These are phyloP conservation scores for Rubroshorea leprosula DNA, from an alignment of 345 rosid species.

Conservation along the genomic window DNA sequence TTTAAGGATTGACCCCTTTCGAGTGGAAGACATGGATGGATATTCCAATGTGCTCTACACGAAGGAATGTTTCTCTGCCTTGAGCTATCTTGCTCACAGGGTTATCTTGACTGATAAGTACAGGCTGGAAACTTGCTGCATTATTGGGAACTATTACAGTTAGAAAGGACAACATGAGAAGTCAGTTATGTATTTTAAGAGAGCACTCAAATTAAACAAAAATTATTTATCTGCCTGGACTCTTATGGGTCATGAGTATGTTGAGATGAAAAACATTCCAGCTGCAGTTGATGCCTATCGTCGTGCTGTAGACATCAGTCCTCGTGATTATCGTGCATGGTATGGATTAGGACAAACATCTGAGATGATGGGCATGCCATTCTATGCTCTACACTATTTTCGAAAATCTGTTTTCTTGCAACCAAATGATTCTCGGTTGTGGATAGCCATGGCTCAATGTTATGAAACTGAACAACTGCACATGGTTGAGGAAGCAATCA, in stretches of 20 bases:
- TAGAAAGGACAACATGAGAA: conserved; percentile 94
- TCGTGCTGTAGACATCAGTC: conserved; percentile 90
- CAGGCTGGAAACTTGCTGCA: conserved; percentile 96
- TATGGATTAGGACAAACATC: conserved; percentile 95
- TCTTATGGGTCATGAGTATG: conserved; percentile 95
- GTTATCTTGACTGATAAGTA: conserved; percentile 83
- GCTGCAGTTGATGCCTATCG: conserved; percentile 97
- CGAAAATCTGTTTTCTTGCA: conserved; percentile 86
- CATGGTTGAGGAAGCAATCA: conserved; percentile 90
- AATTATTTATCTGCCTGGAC: conserved; percentile 96
- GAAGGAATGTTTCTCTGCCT: conserved; percentile 80
- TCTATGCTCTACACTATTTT: conserved; percentile 92
- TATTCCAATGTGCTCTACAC: conserved; percentile 93
- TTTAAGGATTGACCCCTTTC: conserved; percentile 70
- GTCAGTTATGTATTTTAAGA: conserved; percentile 82
- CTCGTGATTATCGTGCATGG: conserved; percentile 94
- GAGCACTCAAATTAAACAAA: conserved; percentile 93
- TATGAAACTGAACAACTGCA: conserved; percentile 80
- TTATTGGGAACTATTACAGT: conserved; percentile 94
- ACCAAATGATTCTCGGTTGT: conserved; percentile 82
- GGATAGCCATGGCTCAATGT: conserved; percentile 99
- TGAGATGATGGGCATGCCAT: conserved; percentile 93
- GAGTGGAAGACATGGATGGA: conserved; percentile 96
- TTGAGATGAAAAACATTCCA: conserved; percentile 94
- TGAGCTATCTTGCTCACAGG: conserved; percentile 92